phyloP scores from a whole-genome alignment of 495 filamentous ascomycete genomes.

The Thozetella sp. region DNA sequence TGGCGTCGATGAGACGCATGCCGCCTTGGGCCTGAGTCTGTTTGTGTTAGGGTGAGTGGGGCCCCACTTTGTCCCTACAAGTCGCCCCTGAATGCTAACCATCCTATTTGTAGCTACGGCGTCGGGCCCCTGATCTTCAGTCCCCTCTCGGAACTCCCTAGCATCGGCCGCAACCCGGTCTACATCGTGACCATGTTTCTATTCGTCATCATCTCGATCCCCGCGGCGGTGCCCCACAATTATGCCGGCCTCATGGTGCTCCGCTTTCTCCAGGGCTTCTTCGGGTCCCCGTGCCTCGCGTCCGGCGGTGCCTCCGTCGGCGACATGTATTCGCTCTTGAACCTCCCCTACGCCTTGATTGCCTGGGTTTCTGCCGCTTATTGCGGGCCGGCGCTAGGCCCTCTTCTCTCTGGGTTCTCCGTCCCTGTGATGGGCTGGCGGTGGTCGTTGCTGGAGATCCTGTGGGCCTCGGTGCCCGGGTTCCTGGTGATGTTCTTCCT shows the following conservation, averaged over 20 bases:
- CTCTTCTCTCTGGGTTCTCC: conserved; percentile 65
- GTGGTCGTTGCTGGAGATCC: conserved; percentile 58
- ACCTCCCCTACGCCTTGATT: conserved; percentile 71
- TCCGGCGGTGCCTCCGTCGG: conserved; percentile 78
- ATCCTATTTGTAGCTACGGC: conserved; percentile 44
- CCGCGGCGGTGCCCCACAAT: conserved; percentile 74
- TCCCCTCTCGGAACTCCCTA: conserved; percentile 63
- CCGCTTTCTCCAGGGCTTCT: conserved; percentile 76
- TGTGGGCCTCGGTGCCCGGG: conserved; percentile 50
- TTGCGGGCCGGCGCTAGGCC: conserved; percentile 57
- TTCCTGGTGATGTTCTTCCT: conserved; percentile 46
- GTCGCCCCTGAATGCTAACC: background rate
- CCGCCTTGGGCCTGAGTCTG: conserved; percentile 53
- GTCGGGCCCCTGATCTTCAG: conserved; percentile 46
- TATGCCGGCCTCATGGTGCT: conserved; percentile 71
- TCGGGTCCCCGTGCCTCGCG: conserved; percentile 74
- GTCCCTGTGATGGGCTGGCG: conserved; percentile 58
- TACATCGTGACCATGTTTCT: conserved; percentile 71
- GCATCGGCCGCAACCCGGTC: conserved; percentile 61
- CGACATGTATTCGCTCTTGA: conserved; percentile 71
- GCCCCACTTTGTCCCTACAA: background rate
- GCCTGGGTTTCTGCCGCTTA: conserved; percentile 57
- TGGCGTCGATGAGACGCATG: conserved; percentile 52
- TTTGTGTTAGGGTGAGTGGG: conserved; percentile 49
- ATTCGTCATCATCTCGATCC: conserved; percentile 75